Base-by-base conservation (phyloP, 768 basidiomycete genomes). In the Leccinum incarnatum region DNA sequence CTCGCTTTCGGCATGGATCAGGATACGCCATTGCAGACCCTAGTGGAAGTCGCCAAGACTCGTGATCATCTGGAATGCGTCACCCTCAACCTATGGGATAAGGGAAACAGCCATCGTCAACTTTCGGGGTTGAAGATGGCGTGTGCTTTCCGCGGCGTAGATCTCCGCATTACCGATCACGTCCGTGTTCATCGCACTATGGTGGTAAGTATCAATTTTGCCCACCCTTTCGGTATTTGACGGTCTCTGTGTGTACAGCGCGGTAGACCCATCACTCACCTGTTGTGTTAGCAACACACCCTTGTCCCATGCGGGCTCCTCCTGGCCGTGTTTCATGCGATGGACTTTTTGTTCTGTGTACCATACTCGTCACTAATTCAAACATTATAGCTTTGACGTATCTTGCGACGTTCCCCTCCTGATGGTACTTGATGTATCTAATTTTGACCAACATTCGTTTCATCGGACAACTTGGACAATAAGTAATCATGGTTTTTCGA, bases 91-190 rank as follows among this genome's bases (percentile, higher is more conserved):
- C 46, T 85, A 42, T 84, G 83, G 79, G 74, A 77, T 45, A 79
- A 79, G 40, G 83, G 83, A 2, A 72, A 79, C 48, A 67, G 64
- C 12, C 82, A 88, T 56, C 73, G 78, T 40, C 76, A 81, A 61
- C 76, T 87, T 34, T 65, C 81, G 23, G 75, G 76, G 40, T 73
- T 91, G 59, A 83, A 80, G 72, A 84, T 87, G 63, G 81, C 80
- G 4, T 91, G 89, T 70, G 86, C 84, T 15, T 77, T 78, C 64
- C 77, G 78, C 59, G 87, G 87, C 50, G 76, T 89, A 48, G 79
- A 80, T 29, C 69, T 89, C 62, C 71, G 72, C 54, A 71, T 84
- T 36, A 81, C 81, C 29, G 71, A 70, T 50, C 81, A 87, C 65
- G 74, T 88, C 45, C 71, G 75, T 58, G 69, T 69, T 56, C 86